Evolutionary conservation across 1,139 yeast genomes (phyloP).

Genomic region (Kluyveromyces marxianus): DNA sequence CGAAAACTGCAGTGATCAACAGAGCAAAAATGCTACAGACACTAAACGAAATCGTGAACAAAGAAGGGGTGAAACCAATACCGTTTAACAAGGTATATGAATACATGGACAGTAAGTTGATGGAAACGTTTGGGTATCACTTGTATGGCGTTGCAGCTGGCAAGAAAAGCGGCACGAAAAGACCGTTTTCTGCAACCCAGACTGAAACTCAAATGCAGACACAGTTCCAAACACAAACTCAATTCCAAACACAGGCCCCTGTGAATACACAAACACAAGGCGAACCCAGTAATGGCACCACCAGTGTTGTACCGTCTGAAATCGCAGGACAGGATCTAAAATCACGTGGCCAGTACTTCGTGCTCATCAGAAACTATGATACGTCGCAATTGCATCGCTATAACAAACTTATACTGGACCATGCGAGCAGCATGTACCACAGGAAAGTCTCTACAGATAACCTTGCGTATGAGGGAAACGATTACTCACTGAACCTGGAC

Average conservation of each 20-base stretch:
- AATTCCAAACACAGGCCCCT: no score
- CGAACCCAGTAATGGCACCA: not conserved
- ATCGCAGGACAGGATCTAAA: slow-evolving; percentile 3
- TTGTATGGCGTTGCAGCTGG: slow-evolving; percentile 15
- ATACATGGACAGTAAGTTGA: slow-evolving; percentile 15
- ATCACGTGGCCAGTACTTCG: slow-evolving; percentile 17
- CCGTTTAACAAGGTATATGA: slow-evolving; percentile 13
- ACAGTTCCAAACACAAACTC: no score
- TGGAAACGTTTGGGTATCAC: slow-evolving; percentile 22
- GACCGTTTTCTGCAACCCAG: not conserved
- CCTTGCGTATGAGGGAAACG: slow-evolving; percentile 18
- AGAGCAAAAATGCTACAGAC: slow-evolving; percentile 15
- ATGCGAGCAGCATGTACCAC: slow-evolving; percentile 12
- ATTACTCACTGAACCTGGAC: slow-evolving; percentile 8
- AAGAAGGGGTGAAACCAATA: slow-evolving; percentile 15
- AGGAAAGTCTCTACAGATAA: slow-evolving; percentile 9
- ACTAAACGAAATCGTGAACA: slow-evolving; percentile 15
- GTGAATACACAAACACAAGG: no score
- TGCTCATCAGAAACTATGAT: slow-evolving; percentile 15
- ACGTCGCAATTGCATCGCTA: slow-evolving; percentile 11
- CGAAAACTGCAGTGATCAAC: slow-evolving; percentile 19
- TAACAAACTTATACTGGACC: slow-evolving; percentile 14
- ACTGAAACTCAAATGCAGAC: no score
- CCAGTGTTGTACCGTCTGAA: slow-evolving; percentile 4
- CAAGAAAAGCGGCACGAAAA: slow-evolving; percentile 2